A percentile compares a stretch with the other conserved stretches of the same genome.
phyloP scores from a whole-genome alignment of 371 early-diverging fungal species.

The Phascolomyces articulosus region DNA sequence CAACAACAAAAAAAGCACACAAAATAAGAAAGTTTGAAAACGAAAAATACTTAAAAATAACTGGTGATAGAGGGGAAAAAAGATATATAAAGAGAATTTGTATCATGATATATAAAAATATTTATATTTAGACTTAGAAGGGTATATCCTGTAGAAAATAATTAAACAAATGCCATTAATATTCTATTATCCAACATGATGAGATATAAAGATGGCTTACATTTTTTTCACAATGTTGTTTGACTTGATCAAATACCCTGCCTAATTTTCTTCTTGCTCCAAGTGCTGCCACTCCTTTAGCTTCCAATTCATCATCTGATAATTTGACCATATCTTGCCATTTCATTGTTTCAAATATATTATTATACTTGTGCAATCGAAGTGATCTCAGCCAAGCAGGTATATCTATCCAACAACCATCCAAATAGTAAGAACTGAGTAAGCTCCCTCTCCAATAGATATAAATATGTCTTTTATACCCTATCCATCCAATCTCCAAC shows the following conservation, averaged over 20 bases:
- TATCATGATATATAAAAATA: background rate
- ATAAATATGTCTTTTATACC: too few species aligned
- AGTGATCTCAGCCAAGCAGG: constrained; percentile 90
- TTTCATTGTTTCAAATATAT: constrained; percentile 79
- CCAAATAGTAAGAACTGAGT: too few species aligned
- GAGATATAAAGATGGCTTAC: constrained; percentile 19
- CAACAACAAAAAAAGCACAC: background rate
- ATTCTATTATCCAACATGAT: too few species aligned
- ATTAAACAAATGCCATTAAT: background rate
- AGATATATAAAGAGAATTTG: background rate
- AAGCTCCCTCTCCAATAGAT: too few species aligned
- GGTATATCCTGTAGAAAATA: constrained; percentile 9
- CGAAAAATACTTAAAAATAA: background rate
- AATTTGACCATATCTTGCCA: constrained; percentile 88
- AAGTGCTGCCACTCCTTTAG: constrained; percentile 88
- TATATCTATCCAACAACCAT: constrained; percentile 75
- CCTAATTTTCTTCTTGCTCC: constrained; percentile 95
- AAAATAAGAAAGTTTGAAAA: background rate
- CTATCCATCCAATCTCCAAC: too few species aligned
- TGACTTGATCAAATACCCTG: constrained; percentile 91
- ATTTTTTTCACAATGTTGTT: constrained; percentile 42
- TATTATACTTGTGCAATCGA: constrained; percentile 90
- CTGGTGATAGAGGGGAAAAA: background rate
- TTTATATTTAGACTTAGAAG: background rate
- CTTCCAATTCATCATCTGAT: constrained; percentile 78